Evolutionary conservation across 352 stramenopile genomes (phyloP), one percentile per base, ranked within the genome.

Genomic region (Pythium oligandrum): DNA sequence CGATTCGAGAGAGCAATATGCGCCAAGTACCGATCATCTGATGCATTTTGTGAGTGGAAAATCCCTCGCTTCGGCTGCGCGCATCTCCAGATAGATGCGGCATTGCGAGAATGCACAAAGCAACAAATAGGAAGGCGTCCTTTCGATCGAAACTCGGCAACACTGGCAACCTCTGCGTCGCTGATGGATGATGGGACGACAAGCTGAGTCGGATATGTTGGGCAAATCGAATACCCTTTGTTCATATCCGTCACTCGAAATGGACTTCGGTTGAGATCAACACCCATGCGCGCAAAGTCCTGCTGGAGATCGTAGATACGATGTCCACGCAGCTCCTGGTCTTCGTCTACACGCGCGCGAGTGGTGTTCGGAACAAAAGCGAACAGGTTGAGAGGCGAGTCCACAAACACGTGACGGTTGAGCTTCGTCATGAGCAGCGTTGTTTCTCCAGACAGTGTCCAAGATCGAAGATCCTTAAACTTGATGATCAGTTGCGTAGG

Each of bases 51-150:
- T 0, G 77, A 52, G 56, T 93, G 83, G 31, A 94, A 68, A 53
- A 96, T 84, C 3, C 87, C 87, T 2, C 82, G 78, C 58, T 95
- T 90, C 0, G 87, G 87, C 61, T 96, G 87, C 5, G 85, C 85
- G 51, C 85, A 94, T 1, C 87, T 78, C 75, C 83, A 92, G 40
- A 96, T 73, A 9, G 80, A 80, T 11, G 86, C 84, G 4, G 68
- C 63, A 51, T 88, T 93, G 46, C 58, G 59, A 33, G 70, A 53
- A 50, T 93, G 78, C 8, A 90, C 79, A 53, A 85, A 96, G 38
- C 73, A 90, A 51, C 83, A 91, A 48, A 95, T 85, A 0, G 86
- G 86, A 8, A 96, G 54, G 5, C 88, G 78, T 0, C 83, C 74
- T 44, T 93, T 93, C 12, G 83, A 92, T 3, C 88, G 79, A 42